Percentiles rank a stretch among this genome's conserved stretches.
Conservation (phyloP, 1,284 basidiomycete species). For the Ustilago lituana region DNA sequence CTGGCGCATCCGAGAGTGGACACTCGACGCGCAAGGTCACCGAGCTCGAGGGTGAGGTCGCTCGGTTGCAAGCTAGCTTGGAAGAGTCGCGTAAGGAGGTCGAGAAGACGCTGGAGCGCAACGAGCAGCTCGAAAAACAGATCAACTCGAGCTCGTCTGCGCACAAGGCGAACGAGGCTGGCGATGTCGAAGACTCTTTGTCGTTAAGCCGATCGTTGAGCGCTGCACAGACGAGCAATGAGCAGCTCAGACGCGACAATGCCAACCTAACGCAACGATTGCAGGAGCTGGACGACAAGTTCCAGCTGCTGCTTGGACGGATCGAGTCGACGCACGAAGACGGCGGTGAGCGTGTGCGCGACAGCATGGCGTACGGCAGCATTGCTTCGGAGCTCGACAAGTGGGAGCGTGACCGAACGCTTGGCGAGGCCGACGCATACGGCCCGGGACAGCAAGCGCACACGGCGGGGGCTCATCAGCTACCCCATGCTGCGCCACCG, state of each 20-base stretch:
- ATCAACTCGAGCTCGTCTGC: conserved; percentile 11
- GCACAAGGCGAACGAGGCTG: conserved; percentile 8
- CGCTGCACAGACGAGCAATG: conserved; percentile 45
- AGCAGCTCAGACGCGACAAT: conserved; percentile 56
- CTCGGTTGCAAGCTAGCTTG: conserved; percentile 40
- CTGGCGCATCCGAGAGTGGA: conserved; percentile 7
- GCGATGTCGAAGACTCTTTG: conserved; percentile 10
- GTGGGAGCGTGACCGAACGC: conserved; percentile 51
- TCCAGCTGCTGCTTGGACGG: conserved; percentile 53
- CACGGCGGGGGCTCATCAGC: background rate
- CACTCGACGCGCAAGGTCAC: conserved; percentile 34
- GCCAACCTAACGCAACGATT: conserved; percentile 48
- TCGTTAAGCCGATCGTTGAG: conserved; percentile 21
- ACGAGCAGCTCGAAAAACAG: conserved; percentile 49
- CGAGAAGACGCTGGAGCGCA: conserved; percentile 51
- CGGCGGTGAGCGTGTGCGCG: conserved; percentile 32
- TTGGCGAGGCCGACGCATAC: conserved; percentile 24
- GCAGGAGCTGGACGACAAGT: conserved; percentile 59
- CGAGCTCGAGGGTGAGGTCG: conserved; percentile 54
- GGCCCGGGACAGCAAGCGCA: conserved; percentile 1
- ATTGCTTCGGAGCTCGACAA: conserved; percentile 61
- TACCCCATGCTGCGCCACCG: conserved; percentile 6
- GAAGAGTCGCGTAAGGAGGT: conserved; percentile 43
- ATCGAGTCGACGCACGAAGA: conserved; percentile 53
- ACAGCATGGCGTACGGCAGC: conserved; percentile 51